A percentile compares a stretch with the other conserved stretches of the same genome.
Conservation (phyloP, 2,329 filamentous ascomycete genomes). For the Botryosphaeria dothidea region DNA sequence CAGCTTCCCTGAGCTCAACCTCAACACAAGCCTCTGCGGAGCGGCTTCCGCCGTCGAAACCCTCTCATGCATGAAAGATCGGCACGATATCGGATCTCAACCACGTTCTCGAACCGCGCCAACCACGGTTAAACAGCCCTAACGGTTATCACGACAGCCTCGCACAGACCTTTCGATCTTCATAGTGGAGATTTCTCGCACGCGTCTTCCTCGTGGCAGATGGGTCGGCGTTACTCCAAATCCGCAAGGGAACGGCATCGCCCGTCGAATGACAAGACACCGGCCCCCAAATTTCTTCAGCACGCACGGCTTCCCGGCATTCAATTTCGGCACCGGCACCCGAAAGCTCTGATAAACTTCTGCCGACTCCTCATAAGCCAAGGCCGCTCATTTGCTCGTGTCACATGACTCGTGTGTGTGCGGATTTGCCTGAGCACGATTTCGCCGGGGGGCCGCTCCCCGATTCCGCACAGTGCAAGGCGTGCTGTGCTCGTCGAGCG, state of each 20-base stretch:
- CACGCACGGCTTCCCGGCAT: neutral
- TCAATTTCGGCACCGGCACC: neutral
- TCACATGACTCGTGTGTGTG: neutral
- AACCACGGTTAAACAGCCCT: neutral
- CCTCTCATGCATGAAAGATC: neutral
- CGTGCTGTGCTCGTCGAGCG: conserved; percentile 3
- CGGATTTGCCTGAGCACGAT: neutral
- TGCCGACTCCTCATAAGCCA: neutral
- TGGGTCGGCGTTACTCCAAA: no score
- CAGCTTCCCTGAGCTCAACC: neutral
- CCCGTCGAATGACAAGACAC: neutral
- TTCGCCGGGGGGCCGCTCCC: neutral
- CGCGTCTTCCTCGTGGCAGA: neutral
- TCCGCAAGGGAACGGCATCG: neutral
- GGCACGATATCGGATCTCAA: neutral
- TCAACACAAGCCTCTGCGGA: neutral
- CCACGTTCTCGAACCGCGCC: neutral
- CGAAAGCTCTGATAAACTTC: neutral
- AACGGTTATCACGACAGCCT: neutral
- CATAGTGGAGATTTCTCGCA: neutral
- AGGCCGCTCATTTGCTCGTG: neutral
- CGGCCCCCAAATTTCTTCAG: neutral
- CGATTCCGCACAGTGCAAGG: neutral
- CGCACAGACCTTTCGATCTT: conserved; percentile 1
- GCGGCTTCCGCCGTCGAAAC: no score